Base-by-base conservation (phyloP, 768 basidiomycete species). In the Russula ochroleuca region DNA sequence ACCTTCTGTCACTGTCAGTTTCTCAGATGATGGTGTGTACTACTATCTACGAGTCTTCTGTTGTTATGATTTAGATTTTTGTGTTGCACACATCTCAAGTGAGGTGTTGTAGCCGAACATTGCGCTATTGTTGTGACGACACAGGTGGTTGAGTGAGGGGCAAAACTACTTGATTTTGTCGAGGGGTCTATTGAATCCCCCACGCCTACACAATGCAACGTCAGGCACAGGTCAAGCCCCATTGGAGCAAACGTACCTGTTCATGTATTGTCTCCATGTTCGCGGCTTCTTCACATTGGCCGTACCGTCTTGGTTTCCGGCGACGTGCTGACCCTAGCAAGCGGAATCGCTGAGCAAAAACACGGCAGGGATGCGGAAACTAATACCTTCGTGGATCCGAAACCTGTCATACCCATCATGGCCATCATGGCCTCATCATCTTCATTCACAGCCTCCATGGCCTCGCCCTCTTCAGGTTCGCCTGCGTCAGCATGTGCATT, bases 231-330 rank as follows among this genome's bases (percentile, higher is more conserved):
- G 54, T 67, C 59, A 60, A 52, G 33, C 66, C 49, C 58, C 53
- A 63, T 49, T 9, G 43, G 66, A 31, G 28, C 23, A 37, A 64
- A 58, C 80, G 53, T 69, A 86, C 85, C 94, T 83, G 74, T 98
- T 98, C 96, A 99, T 99, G 75, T 99, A 99, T 75, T 98, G 96
- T 67, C 94, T 81, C 95, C 94, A 96, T 28, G 92, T 95, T 64
- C 93, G 80, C 61, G 83, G 83, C 77, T 92, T 94, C 81, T 90
- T 94, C 69, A 88, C 75, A 59, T 83, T 74, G 40, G 79, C 81
- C 41, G 64, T 70, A 49, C 87, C 89, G 65, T 89, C 87, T 75
- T 95, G 88, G 64, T 96, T 94, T 25, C 93, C 91, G 41, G 81
- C 78, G 40, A 94, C 90, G 52, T 80, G 83, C 71, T 90, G 90